Evolutionary conservation across 208 protist species (phyloP).

Genomic region (Leishmania major): DNA sequence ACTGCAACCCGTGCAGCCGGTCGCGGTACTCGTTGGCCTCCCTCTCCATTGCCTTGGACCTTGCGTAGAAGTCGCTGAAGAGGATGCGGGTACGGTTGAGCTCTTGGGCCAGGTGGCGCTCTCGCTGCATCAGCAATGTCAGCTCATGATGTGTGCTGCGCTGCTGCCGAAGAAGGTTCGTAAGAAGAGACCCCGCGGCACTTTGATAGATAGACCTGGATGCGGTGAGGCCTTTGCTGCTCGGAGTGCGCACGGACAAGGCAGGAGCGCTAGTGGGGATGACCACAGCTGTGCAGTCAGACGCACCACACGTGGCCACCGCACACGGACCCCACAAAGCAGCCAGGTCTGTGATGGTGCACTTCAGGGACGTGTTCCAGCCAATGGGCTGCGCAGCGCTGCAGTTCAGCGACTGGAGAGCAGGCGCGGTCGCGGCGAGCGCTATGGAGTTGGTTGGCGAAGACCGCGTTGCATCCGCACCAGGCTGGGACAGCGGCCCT

Average conservation of each 20-base stretch:
- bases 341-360: neutral
- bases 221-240: neutral
- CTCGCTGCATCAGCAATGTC: conserved; percentile 1
- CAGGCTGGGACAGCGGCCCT: neutral
- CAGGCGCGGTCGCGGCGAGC: neutral
- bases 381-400: neutral
- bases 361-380: conserved; percentile 7
- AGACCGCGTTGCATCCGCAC: neutral
- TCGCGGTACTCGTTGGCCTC: conserved; percentile 4
- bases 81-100: conserved; percentile 9
- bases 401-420: neutral
- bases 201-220: conserved; percentile 2
- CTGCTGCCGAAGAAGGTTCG: conserved; percentile 17
- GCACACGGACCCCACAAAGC: neutral
- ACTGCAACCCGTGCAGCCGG: neutral
- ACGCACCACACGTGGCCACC: neutral
- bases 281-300: neutral
- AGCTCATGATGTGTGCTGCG: conserved; percentile 13
- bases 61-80: conserved; percentile 5
- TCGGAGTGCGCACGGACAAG: neutral
- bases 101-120: conserved; percentile 3
- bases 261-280: neutral
- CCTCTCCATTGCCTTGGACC: neutral
- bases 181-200: neutral
- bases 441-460: neutral